Base-by-base conservation (phyloP, 768 basidiomycete species). In the Myochromella boudieri region DNA sequence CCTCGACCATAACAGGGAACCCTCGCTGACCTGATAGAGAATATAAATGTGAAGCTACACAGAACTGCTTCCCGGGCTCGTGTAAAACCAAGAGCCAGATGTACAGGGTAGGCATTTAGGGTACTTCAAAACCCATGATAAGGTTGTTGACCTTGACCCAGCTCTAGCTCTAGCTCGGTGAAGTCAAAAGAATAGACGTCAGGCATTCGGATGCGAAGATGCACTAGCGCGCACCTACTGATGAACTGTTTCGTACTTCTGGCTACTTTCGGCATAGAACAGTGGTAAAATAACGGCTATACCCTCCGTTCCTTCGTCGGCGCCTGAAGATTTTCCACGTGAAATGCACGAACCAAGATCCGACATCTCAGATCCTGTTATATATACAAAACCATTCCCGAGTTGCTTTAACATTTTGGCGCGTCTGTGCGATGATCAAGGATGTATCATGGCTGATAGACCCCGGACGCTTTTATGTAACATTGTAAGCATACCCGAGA, bases 1-100 rank as follows among this genome's bases (percentile, higher is more conserved):
- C 43, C 54, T 58, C 49, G 57, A 58, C 55, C 54, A 44, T 20
- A 45, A 51, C 28, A 31, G 37, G 14, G 6, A 27, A 27, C 21
- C 34, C 20, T 38, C 33, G 33, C n/a, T n/a, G n/a, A n/a, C n/a
- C n/a, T n/a, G n/a, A n/a, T n/a, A n/a, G n/a, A n/a, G n/a, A n/a
- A n/a, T n/a, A n/a, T n/a, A n/a, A n/a, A n/a, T n/a, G n/a, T n/a
- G n/a, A n/a, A n/a, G n/a, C n/a, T n/a, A 6, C 24, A 26, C 25
- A 33, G 39, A 25, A 38, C 22, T 43, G 42, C 24, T 37, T 43
- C 44, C 49, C n/a, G n/a, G n/a, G n/a, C n/a, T n/a, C n/a, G n/a
- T n/a, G n/a, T n/a, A n/a, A n/a, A n/a, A n/a, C n/a, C n/a, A n/a
- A n/a, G n/a, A n/a, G n/a, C n/a, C n/a, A n/a, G n/a, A n/a, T n/a